These are phyloP conservation scores for Epichloe sp. DNA, from an alignment of 2,329 filamentous ascomycete species.

Conservation along the genomic window DNA sequence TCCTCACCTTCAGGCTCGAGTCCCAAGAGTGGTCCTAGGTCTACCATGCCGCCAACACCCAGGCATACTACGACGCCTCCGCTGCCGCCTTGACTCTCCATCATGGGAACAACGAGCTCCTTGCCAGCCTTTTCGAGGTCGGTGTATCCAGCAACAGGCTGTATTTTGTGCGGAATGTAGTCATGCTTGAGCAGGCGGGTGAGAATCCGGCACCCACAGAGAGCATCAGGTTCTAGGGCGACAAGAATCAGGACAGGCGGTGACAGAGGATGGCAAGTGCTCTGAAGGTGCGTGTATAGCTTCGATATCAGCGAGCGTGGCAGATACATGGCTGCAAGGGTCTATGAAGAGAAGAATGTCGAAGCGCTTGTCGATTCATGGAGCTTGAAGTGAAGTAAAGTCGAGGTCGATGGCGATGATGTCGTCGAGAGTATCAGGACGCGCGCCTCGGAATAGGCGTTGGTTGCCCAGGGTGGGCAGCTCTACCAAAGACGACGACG, in stretches of 20 bases:
- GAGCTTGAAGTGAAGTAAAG: conserved; percentile 7
- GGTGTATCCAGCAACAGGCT: conserved; percentile 83
- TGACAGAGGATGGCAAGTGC: conserved; percentile 76
- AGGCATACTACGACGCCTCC: conserved; percentile 87
- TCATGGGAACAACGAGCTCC: conserved; percentile 74
- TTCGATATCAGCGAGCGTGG: conserved; percentile 80
- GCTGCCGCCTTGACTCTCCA: conserved; percentile 66
- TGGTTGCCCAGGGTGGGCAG: background rate
- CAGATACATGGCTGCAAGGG: conserved; percentile 63
- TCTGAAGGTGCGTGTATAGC: conserved; percentile 80
- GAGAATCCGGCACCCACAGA: conserved; percentile 90
- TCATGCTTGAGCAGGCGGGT: conserved; percentile 91
- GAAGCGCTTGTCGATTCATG: conserved; percentile 13
- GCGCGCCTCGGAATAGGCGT: background rate
- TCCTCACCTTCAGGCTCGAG: conserved; percentile 51
- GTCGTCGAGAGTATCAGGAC: conserved; percentile 1
- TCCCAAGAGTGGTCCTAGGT: conserved; percentile 68
- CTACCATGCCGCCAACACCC: conserved; percentile 83
- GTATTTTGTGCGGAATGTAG: conserved; percentile 95
- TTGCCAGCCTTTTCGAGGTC: conserved; percentile 72
- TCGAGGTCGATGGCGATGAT: conserved; percentile 4
- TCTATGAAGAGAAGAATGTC: conserved; percentile 17
- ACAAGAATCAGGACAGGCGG: conserved; percentile 85
- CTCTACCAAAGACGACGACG: background rate
- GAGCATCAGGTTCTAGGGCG: conserved; percentile 84